Evolutionary conservation across 1,284 basidiomycete species (phyloP).

Genomic region (Leccinum solheimii): DNA sequence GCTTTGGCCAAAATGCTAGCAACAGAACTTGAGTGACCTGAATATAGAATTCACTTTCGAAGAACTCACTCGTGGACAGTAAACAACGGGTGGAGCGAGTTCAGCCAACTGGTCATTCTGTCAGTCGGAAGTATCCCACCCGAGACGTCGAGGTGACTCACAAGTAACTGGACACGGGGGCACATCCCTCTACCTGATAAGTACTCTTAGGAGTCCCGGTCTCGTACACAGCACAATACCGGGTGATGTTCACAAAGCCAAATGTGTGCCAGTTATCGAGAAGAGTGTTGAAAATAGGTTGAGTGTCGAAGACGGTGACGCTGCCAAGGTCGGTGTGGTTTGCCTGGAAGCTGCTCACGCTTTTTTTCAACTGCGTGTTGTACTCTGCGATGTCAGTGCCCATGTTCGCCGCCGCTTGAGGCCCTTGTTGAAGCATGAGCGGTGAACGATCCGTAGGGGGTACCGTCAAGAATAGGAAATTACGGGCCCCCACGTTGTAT

Average conservation of each 20-base stretch:
- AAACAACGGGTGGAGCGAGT: slow-evolving; percentile 54
- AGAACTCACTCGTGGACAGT: slow-evolving; percentile 51
- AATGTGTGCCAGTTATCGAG: slow-evolving; percentile 52
- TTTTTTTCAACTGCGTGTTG: slow-evolving; percentile 48
- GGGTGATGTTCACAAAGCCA: slow-evolving; percentile 59
- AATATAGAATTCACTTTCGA: neutral
- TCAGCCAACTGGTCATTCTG: slow-evolving; percentile 47
- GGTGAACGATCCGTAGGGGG: slow-evolving; percentile 63
- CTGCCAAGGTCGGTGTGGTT: slow-evolving; percentile 46
- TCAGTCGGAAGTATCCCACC: neutral
- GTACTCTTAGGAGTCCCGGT: slow-evolving; percentile 52
- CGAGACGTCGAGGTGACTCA: slow-evolving; percentile 34
- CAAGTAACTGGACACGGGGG: slow-evolving; percentile 67
- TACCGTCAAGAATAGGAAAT: slow-evolving; percentile 68
- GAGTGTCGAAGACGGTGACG: slow-evolving; percentile 55
- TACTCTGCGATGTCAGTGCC: slow-evolving; percentile 47
- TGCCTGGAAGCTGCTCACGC: slow-evolving; percentile 41
- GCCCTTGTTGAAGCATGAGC: slow-evolving; percentile 43
- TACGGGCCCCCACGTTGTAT: slow-evolving; percentile 54
- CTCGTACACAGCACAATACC: slow-evolving; percentile 59
- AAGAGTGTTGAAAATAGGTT: slow-evolving; percentile 57
- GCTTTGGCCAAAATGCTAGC: slow-evolving; percentile 48
- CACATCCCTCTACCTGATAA: slow-evolving; percentile 56
- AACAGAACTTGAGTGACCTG: neutral
- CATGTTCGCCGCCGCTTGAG: slow-evolving; percentile 38